phyloP scores from a whole-genome alignment of 257 asterid species.

The Jacaranda copaia region DNA sequence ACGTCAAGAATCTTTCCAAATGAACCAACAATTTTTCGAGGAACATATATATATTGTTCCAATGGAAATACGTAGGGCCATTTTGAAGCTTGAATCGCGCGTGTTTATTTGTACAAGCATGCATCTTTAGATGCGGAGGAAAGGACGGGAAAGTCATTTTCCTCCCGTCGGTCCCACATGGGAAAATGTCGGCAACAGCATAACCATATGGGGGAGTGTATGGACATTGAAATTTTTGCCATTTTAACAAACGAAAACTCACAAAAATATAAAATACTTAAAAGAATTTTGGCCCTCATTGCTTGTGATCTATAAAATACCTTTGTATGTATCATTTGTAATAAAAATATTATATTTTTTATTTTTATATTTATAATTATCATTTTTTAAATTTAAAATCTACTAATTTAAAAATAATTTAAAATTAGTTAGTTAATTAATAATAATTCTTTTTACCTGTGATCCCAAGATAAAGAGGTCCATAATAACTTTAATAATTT shows the following conservation, averaged over 20 bases:
- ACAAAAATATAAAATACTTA: not conserved
- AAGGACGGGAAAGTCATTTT: not conserved
- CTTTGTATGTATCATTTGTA: no score
- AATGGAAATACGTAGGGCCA: not conserved
- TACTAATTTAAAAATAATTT: no score
- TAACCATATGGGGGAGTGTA: not conserved
- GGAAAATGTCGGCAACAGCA: slow-evolving; percentile 19
- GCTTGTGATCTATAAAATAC: no score
- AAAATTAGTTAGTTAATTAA: no score
- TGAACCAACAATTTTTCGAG: not conserved
- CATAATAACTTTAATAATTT: no score
- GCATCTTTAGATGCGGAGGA: not conserved
- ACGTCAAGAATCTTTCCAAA: not conserved
- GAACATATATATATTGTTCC: not conserved
- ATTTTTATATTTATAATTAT: no score
- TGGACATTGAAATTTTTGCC: not conserved
- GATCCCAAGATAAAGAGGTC: no score
- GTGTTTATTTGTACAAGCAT: not conserved
- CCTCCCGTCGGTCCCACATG: not conserved
- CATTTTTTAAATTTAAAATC: no score
- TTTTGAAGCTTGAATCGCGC: not conserved
- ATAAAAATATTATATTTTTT: no score
- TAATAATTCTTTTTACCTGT: no score
- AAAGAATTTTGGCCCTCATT: no score
- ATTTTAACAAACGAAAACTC: not conserved